These are phyloP conservation scores for Fusarium paranaense DNA, from an alignment of 2,329 filamentous ascomycete genomes.

Conservation along the genomic window DNA sequence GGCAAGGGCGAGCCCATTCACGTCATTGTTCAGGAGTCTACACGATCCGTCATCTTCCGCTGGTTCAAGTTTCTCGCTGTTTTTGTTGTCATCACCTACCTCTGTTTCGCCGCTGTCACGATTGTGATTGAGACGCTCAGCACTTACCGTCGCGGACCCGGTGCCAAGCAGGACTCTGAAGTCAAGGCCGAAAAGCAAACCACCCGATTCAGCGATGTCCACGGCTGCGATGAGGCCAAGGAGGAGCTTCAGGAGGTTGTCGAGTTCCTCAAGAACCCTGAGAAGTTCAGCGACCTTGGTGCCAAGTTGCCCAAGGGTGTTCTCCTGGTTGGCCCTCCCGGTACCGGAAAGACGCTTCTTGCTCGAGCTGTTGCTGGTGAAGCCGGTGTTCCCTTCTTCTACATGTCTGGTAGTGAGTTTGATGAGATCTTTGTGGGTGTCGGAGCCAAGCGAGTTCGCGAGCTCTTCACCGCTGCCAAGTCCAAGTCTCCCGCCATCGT, in stretches of 20 bases:
- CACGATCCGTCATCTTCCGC: conserved; percentile 83
- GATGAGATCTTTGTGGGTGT: conserved; percentile 99
- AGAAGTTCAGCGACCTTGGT: conserved; percentile 92
- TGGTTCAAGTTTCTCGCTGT: conserved; percentile 89
- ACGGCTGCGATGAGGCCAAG: conserved; percentile 98
- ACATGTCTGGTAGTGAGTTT: conserved; percentile 99
- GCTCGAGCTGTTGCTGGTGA: conserved; percentile 96
- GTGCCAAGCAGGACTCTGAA: conserved; percentile 80
- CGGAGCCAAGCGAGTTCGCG: conserved; percentile 93
- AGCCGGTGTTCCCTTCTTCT: conserved; percentile 98
- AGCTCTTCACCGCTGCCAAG: conserved; percentile 87
- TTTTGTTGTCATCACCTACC: conserved; percentile 83
- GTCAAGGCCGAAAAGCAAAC: conserved; percentile 94
- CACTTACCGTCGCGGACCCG: conserved; percentile 78
- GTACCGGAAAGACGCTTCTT: conserved; percentile 96
- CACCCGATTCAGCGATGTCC: conserved; percentile 91
- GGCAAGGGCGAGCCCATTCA: conserved; percentile 89
- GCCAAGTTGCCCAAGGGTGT: conserved; percentile 98
- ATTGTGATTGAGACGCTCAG: conserved; percentile 86
- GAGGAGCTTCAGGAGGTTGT: conserved; percentile 97
- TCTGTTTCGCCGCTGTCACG: conserved; percentile 82
- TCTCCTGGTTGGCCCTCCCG: conserved; percentile 91
- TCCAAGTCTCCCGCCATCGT: conserved; percentile 91
- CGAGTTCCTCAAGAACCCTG: conserved; percentile 93
- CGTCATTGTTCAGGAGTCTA: conserved; percentile 93